These are phyloP conservation scores for Haematococcus lacustris DNA, from an alignment of 139 green algal genomes.

Conservation along the genomic window DNA sequence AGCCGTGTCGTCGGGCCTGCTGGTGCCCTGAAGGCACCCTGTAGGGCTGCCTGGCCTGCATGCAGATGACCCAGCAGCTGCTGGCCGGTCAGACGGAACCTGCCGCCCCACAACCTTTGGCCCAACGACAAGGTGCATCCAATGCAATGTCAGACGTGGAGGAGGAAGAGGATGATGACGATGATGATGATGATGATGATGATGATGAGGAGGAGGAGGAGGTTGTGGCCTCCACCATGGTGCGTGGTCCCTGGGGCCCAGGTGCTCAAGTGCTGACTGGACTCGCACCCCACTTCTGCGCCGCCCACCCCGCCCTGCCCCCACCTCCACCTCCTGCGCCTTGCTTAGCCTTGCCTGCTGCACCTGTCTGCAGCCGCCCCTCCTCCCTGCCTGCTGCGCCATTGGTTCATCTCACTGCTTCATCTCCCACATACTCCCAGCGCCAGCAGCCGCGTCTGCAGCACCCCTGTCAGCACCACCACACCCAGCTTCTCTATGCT, in stretches of 20 bases:
- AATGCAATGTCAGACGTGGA: not conserved
- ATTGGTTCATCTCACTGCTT: not conserved
- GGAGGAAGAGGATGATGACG: slow-evolving; percentile 2
- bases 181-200: slow-evolving; percentile 10
- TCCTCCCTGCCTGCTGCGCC: not conserved
- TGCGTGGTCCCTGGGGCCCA: not conserved
- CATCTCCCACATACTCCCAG: not conserved
- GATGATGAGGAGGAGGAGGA: slow-evolving; percentile 20
- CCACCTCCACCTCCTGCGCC: not conserved
- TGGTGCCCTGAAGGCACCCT: not conserved
- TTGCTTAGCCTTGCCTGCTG: not conserved
- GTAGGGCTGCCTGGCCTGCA: not conserved
- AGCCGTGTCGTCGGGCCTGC: not conserved
- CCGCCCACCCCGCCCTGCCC: no score
- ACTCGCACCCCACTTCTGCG: not conserved
- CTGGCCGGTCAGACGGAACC: not conserved
- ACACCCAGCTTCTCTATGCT: not conserved
- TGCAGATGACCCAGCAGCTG: not conserved
- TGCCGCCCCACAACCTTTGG: not conserved
- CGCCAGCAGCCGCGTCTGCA: not conserved
- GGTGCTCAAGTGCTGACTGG: not conserved
- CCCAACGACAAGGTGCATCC: not conserved
- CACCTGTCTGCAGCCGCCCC: not conserved
- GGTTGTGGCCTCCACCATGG: not conserved
- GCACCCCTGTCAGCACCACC: not conserved